Evolutionary conservation across 2,329 filamentous ascomycete genomes (phyloP).

Genomic region (Acrodontium crateriforme): DNA sequence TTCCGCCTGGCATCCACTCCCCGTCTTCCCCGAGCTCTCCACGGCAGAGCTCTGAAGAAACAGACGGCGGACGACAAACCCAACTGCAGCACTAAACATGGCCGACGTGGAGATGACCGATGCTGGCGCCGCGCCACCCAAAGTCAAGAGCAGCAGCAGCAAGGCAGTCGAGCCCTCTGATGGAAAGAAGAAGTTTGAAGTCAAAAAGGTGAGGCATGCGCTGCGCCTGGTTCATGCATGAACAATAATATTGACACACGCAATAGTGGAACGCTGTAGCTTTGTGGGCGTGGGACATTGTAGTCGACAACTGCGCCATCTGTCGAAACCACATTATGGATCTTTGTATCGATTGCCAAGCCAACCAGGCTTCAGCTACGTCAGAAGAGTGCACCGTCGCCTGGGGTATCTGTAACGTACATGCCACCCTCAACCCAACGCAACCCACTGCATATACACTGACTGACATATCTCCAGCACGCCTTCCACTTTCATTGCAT

Average conservation of each 20-base stretch:
- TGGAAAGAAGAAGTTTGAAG: slow-evolving; percentile 89
- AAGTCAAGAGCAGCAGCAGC: slow-evolving; percentile 43
- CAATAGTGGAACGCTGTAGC: slow-evolving; percentile 95
- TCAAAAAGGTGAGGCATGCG: slow-evolving; percentile 95
- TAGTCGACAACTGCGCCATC: slow-evolving; percentile 98
- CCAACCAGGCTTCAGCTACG: slow-evolving; percentile 92
- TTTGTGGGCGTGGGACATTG: slow-evolving; percentile 98
- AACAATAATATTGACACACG: slow-evolving; percentile 3
- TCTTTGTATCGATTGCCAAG: slow-evolving; percentile 96
- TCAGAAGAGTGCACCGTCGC: slow-evolving; percentile 97
- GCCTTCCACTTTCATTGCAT: slow-evolving; percentile 99
- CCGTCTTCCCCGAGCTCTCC: too few relatives aligned
- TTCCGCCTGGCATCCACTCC: too few relatives aligned
- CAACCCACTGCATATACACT: slow-evolving; percentile 17
- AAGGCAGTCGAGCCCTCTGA: slow-evolving; percentile 42
- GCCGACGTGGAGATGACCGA: slow-evolving; percentile 96
- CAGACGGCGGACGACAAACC: too few relatives aligned
- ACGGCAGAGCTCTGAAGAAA: too few relatives aligned
- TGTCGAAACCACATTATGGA: slow-evolving; percentile 99
- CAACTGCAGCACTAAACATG: slow-evolving; percentile 48
- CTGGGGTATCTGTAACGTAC: slow-evolving; percentile 97
- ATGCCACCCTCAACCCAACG: too few relatives aligned
- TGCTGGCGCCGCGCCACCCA: slow-evolving; percentile 43
- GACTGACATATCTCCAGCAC: slow-evolving; percentile 59
- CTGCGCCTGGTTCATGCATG: not conserved